Evolutionary conservation across 495 filamentous ascomycete species (phyloP), one percentile per base, ranked within the genome.

Genomic region (Aspergillus leporis): DNA sequence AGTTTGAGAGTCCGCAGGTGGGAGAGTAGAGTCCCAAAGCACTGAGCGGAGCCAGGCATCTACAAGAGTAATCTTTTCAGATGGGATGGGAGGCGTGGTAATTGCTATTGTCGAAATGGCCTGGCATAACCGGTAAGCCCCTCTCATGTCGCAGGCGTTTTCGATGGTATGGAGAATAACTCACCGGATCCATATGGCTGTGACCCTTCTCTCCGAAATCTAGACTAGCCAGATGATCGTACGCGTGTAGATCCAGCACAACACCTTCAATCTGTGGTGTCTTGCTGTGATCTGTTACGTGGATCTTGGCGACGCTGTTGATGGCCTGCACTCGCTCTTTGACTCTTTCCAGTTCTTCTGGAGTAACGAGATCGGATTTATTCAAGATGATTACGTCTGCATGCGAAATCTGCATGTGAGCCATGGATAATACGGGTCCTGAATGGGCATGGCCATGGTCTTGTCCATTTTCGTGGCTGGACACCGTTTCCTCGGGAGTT

Each of bases 321-420:
- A 98, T 98, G 16, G 89, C 84, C 34, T 75, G 70, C 43, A 98
- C 83, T 36, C 93, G 81, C 30, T 84, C 80, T 59, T 75, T 75
- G 7, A 96, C 86, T 2, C 59, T 69, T 12, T 82, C 74, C 13
- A 98, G 75, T 60, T 96, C 86, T 12, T 83, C 72, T 0, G 77
- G 65, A 14, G 82, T 83, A n/a, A 98, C 91, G 0, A 96, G 75
- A 68, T 98, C 94, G n/a, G 84, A 79, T 71, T 98, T 98, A 73
- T 98, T 98, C 46, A 98, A 82, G 41, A 98, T 83, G 19, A 98
- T 83, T 16, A 97, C 90, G 74, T 98, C 94, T n/a, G 94, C 95
- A 68, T 97, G 93, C 3, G 91, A 95, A 41, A 98, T 96, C 65
- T 98, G 94, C 59, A 97, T 82, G 72, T 98, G 93, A 22, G 95